These are phyloP conservation scores for Trichophyton mentagrophytes DNA, from an alignment of 2,329 filamentous ascomycete genomes.

Conservation along the genomic window DNA sequence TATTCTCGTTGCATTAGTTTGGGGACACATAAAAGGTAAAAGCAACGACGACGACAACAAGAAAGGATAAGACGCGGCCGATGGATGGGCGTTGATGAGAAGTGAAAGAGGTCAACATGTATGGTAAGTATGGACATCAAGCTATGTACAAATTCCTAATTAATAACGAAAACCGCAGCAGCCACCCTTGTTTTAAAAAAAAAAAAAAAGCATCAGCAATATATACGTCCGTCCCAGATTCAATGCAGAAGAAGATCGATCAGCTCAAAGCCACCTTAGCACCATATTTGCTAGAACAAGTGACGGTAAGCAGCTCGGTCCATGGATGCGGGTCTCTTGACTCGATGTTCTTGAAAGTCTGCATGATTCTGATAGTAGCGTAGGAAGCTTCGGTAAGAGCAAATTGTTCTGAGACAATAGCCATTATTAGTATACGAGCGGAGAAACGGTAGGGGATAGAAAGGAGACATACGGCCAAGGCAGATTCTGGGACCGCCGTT, in stretches of 20 bases:
- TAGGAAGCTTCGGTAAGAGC: constrained; percentile 32
- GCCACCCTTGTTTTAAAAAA: neutral
- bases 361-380: constrained; percentile 26
- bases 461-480: constrained; percentile 33
- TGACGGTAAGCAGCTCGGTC: constrained; percentile 18
- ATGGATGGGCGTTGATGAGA: too few species aligned
- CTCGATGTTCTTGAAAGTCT: constrained; percentile 26
- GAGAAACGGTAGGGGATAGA: neutral
- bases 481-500: constrained; percentile 43
- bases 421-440: neutral
- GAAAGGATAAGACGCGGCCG: too few species aligned
- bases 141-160: neutral
- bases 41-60: too few species aligned
- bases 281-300: constrained; percentile 13
- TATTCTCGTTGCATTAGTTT: neutral
- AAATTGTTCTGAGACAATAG: constrained; percentile 26
- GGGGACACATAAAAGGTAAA: neutral
- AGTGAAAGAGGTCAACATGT: neutral
- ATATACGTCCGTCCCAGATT: neutral
- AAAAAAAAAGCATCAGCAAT: neutral
- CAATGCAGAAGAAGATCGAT: neutral
- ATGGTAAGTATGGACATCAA: neutral
- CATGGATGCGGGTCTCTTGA: constrained; percentile 22
- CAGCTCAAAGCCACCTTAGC: constrained; percentile 12
- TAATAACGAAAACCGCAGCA: neutral